Conservation (phyloP, 257 asterid species). For the Jaltomata sinuosa region DNA sequence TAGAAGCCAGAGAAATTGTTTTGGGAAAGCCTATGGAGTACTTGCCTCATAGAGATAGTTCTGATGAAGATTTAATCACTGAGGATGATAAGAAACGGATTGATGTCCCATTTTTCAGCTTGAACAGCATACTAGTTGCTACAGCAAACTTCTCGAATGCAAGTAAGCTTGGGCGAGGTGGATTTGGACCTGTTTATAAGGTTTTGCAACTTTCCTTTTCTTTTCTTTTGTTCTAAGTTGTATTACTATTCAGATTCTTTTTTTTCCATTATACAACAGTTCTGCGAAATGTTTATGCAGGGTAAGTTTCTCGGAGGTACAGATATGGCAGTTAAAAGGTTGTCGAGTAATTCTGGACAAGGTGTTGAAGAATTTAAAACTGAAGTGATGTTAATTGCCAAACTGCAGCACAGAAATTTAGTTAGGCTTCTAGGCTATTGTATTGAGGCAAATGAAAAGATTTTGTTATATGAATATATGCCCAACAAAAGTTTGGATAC, state of each 20-base stretch:
- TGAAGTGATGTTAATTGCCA: constrained; percentile 31
- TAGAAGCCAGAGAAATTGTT: constrained; percentile 3
- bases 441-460: constrained; percentile 24
- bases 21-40: background rate
- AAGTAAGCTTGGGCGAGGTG: constrained; percentile 55
- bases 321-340: constrained; percentile 38
- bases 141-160: constrained; percentile 37
- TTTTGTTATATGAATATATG: constrained; percentile 35
- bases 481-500: constrained; percentile 37
- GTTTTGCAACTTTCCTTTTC: background rate
- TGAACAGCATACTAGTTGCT: constrained; percentile 29
- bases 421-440: constrained; percentile 40
- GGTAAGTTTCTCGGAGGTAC: constrained; percentile 29
- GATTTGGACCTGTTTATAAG: constrained; percentile 64
- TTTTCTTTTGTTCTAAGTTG: background rate
- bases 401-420: constrained; percentile 42
- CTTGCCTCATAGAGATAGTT: constrained; percentile 10
- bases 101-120: constrained; percentile 29
- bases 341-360: constrained; percentile 26
- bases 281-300: background rate
- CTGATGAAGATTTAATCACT: constrained; percentile 8
- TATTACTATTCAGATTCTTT: background rate
- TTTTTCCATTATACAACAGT: background rate
- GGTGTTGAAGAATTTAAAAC: constrained; percentile 35
- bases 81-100: constrained; percentile 22